Conservation (phyloP, 805 yeast species). For the Nakazawaea peltata region DNA sequence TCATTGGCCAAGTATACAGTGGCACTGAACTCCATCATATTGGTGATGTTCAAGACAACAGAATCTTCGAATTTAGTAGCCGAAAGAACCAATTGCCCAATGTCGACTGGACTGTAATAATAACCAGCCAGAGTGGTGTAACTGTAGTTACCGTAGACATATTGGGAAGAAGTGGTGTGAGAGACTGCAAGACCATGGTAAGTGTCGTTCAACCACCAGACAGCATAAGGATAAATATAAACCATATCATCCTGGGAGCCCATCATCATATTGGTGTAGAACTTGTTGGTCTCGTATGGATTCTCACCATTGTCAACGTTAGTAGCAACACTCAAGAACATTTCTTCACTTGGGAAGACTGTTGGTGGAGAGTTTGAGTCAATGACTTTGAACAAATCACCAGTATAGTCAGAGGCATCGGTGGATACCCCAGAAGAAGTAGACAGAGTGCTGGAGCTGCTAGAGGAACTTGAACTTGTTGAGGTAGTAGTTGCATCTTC, state of each 20-base stretch:
- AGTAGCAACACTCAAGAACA: slow-evolving; percentile 36
- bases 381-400: slow-evolving; percentile 41
- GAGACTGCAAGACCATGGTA: slow-evolving; percentile 57
- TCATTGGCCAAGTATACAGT: slow-evolving; percentile 31
- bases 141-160: slow-evolving; percentile 34
- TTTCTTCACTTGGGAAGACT: slow-evolving; percentile 36
- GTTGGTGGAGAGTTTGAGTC: slow-evolving; percentile 35
- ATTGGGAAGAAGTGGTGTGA: slow-evolving; percentile 38
- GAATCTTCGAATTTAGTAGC: slow-evolving; percentile 37
- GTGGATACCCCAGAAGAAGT: slow-evolving; percentile 11
- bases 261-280: slow-evolving; percentile 57
- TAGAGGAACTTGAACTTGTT: neutral
- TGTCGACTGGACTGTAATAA: slow-evolving; percentile 48
- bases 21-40: slow-evolving; percentile 44
- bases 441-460: slow-evolving; percentile 9
- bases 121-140: slow-evolving; percentile 20
- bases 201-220: slow-evolving; percentile 34
- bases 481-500: neutral
- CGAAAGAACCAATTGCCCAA: slow-evolving; percentile 48
- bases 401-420: slow-evolving; percentile 18
- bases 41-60: slow-evolving; percentile 32
- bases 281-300: slow-evolving; percentile 67
- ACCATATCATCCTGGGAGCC: slow-evolving; percentile 45
- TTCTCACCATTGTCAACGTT: slow-evolving; percentile 35
- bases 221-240: slow-evolving; percentile 60